Conservation (phyloP, 2,329 filamentous ascomycete species). For the Thyridium curvatum region DNA sequence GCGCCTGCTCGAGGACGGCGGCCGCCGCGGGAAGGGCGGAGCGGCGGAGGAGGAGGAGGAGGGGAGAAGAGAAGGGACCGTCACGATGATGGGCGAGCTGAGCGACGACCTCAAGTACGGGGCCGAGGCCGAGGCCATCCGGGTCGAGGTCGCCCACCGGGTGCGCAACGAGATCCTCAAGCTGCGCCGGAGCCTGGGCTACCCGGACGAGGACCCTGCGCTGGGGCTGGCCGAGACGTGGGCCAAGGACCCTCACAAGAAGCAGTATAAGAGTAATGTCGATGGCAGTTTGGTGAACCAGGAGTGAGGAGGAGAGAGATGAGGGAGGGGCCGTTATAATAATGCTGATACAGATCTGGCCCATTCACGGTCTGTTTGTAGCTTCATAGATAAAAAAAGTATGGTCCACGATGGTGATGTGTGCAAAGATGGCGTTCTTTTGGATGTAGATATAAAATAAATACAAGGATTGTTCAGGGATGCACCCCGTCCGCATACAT, state of each 20-base stretch:
- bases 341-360: background rate
- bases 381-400: background rate
- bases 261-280: constrained; percentile 45
- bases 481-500: no score
- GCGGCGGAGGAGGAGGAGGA: constrained; percentile 4
- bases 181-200: constrained; percentile 64
- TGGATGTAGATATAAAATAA: no score
- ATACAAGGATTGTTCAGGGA: no score
- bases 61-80: constrained; percentile 17
- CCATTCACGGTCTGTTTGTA: background rate
- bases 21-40: background rate
- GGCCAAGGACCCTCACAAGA: constrained; percentile 44
- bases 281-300: constrained; percentile 43
- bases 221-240: constrained; percentile 77
- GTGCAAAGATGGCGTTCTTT: no score
- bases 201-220: constrained; percentile 74
- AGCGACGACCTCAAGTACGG: constrained; percentile 55
- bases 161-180: constrained; percentile 77
- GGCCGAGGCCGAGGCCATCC: constrained; percentile 67
- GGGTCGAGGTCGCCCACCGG: constrained; percentile 73
- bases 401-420: background rate
- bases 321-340: background rate
- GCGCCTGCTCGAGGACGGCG: constrained; percentile 11
- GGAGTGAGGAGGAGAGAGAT: constrained; percentile 10
- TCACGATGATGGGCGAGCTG: constrained; percentile 37